Evolutionary conservation across 805 yeast species (phyloP), one percentile per base, ranked within the genome.

Genomic region (Barnettozyma sp.): DNA sequence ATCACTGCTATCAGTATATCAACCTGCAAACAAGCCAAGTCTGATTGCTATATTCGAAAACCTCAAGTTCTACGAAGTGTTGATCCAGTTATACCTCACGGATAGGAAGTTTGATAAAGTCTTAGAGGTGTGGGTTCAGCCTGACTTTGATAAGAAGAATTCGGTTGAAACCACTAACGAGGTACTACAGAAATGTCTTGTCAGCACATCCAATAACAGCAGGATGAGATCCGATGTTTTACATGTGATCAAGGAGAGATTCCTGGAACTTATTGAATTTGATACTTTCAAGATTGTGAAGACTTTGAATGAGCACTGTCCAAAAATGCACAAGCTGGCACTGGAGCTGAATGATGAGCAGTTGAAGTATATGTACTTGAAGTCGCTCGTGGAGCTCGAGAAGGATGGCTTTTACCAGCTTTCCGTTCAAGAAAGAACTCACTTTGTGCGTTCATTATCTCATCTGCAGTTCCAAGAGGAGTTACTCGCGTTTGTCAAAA

Each of bases 1-100:
- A 47, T 71, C 86, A 31, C 54, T 92, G 13, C 52, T 90, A 1
- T 73, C 94, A 0, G 65, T 68, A 1, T 81, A 79, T 52, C 75
- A 71, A 34, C 85, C 90, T 0, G 59, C 69, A 1, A 68, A 75
- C 46, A 60, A 71, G 17, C 65, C 66, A 2, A 58, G 56, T 15
- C 54, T 85, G 28, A 54, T 78, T 7, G 65, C 66, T 13, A 62
- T 68, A 32, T 62, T 84, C 34, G 68, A 68, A 33, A 63, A 69
- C 21, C 78, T 76, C 2, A 67, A 70, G 11, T 82, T 73, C 50
- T 68, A 65, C 48, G 65, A 71, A 26, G 86, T 81, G 0, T 60
- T 86, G 30, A 65, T 77, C 38, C 63, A 68, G 33, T 46, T 83
- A 4, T 82, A 78, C 50, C 57, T 70, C 26, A 55, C 70, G 1